Percentiles rank a stretch among this genome's conserved stretches.
Evolutionary conservation across 306 rosid species (phyloP).

Genomic region (Pterocarpus macrocarpus): DNA sequence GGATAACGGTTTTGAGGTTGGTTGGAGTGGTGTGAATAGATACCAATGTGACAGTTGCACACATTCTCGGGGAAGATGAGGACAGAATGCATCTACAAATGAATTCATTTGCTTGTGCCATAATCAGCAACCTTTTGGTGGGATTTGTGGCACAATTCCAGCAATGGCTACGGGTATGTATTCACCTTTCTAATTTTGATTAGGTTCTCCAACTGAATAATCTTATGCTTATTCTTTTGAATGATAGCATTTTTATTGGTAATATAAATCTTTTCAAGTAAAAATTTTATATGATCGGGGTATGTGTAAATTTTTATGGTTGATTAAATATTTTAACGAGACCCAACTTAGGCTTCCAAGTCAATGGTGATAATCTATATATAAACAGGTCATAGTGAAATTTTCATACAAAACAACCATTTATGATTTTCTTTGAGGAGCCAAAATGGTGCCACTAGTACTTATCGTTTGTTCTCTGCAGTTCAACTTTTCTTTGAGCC

Average conservation of each 20-base stretch:
- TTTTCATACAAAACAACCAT: too few relatives aligned
- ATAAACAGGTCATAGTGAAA: too few relatives aligned
- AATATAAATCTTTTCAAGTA: too few relatives aligned
- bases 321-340: too few relatives aligned
- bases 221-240: too few relatives aligned
- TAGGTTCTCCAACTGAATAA: neutral
- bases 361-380: too few relatives aligned
- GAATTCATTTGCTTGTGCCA: conserved; percentile 50
- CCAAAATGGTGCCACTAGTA: conserved; percentile 25
- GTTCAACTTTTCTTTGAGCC: too few relatives aligned
- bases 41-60: conserved; percentile 25
- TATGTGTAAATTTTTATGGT: too few relatives aligned
- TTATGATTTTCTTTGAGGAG: neutral
- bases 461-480: conserved; percentile 32
- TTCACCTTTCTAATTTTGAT: conserved; percentile 20
- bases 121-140: conserved; percentile 15
- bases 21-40: conserved; percentile 41
- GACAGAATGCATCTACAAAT: conserved; percentile 31
- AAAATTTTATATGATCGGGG: too few relatives aligned
- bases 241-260: too few relatives aligned
- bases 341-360: too few relatives aligned
- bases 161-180: conserved; percentile 35
- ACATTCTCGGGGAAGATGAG: conserved; percentile 52
- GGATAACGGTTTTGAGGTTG: conserved; percentile 54
- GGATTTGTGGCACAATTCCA: conserved; percentile 27